phyloP scores from a whole-genome alignment of 169 alveolate species.

The Plasmodium blacklocki region DNA sequence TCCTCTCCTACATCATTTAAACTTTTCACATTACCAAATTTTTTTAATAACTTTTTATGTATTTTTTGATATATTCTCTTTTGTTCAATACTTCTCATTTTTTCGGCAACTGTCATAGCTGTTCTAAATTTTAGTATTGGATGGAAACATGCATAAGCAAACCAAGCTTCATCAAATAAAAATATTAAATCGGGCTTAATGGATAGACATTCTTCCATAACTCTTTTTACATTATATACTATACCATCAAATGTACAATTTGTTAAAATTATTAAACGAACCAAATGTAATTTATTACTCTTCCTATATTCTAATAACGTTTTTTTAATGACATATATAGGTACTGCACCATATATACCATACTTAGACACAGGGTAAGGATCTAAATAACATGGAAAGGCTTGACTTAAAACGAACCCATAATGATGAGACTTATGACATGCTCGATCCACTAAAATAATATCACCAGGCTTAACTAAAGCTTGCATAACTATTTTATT shows the following conservation, averaged over 20 bases:
- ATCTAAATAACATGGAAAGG: constrained; percentile 82
- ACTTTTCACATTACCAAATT: constrained; percentile 70
- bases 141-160: constrained; percentile 82
- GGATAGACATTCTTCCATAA: constrained; percentile 82
- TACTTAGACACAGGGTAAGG: constrained; percentile 81
- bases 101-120: constrained; percentile 82
- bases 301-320: constrained; percentile 77
- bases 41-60: constrained; percentile 56
- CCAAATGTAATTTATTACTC: constrained; percentile 72
- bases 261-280: constrained; percentile 74
- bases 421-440: constrained; percentile 85
- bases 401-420: constrained; percentile 80
- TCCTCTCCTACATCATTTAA: constrained; percentile 63
- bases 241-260: constrained; percentile 84
- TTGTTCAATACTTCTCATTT: constrained; percentile 76
- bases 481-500: constrained; percentile 83
- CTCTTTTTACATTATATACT: constrained; percentile 80
- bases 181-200: constrained; percentile 80
- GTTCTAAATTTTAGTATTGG: constrained; percentile 80
- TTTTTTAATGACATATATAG: constrained; percentile 76
- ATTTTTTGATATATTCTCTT: constrained; percentile 61
- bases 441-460: constrained; percentile 83
- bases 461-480: constrained; percentile 80
- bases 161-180: constrained; percentile 84
- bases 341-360: constrained; percentile 83